Evolutionary conservation across 768 basidiomycete genomes (phyloP), one percentile per base, ranked within the genome.

Genomic region (Lactarius pseudohatsudake): DNA sequence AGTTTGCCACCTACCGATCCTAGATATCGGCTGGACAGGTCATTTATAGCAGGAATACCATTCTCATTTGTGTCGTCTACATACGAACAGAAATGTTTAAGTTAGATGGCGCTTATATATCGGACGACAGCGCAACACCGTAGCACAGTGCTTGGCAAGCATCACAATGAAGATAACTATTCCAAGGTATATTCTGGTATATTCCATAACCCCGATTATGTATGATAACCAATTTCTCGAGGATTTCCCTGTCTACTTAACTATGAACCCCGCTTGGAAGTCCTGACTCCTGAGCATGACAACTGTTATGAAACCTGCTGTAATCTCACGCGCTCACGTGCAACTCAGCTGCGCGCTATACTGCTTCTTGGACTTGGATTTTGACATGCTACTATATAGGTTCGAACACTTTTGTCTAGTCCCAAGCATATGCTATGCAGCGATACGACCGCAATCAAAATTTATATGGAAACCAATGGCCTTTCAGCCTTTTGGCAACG

Each of bases 391-490:
- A 54, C 26, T 43, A 1, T 58, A 28, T 30, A 18, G 38, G 40
- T 41, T 7, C 18, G 59, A 38, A 47, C 38, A 2, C n/a, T 59
- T 58, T 57, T 60, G 32, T 36, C 16, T 20, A 28, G 41, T 10
- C 15, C 18, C 26, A 30, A 22, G 16, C 5, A 61, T 10, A 66
- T n/a, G 32, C 7, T 56, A 54, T 13, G 22, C 36, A 26, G 57
- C 30, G 28, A 63, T 41, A 41, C 54, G n/a, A 54, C 15, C 56
- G 50, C 61, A 65, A 73, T 74, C 76, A 89, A 50, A 85, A 76
- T 65, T 78, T 82, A 63, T 87, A 84, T 0, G 87, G 90, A 30
- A 80, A 77, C 90, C 90, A 92, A 72, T 92, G 89, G 32, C 79
- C 81, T 60, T 77, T 81, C 68, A 91, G 73, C 57, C 71, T 74